Evolutionary conservation across 2,329 filamentous ascomycete genomes (phyloP).

Genomic region (Penicillium sumatraense): DNA sequence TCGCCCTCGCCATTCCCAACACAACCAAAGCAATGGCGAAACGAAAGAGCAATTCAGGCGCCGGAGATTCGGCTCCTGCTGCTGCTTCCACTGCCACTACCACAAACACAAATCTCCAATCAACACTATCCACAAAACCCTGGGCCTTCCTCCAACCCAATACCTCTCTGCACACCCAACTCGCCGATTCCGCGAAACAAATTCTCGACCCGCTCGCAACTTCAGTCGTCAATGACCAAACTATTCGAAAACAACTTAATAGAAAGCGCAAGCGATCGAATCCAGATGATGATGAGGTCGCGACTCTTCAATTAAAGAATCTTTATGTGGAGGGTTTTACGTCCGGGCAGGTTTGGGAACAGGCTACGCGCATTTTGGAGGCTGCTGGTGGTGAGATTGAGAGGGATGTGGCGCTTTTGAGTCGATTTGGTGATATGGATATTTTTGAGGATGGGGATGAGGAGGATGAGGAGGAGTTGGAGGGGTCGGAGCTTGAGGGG

Average conservation of each 20-base stretch:
- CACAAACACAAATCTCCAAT: slow-evolving; percentile 18
- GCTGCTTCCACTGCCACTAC: neutral
- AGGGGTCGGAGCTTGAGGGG: slow-evolving; percentile 17
- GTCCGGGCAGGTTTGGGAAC: slow-evolving; percentile 90
- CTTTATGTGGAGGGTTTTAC: slow-evolving; percentile 87
- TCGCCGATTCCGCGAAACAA: slow-evolving; percentile 76
- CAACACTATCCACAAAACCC: slow-evolving; percentile 63
- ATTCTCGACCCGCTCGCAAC: slow-evolving; percentile 79
- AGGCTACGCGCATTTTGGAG: slow-evolving; percentile 81
- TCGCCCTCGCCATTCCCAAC: neutral
- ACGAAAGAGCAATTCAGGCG: slow-evolving; percentile 9
- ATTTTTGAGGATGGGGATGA: slow-evolving; percentile 12
- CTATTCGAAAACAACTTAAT: slow-evolving; percentile 66
- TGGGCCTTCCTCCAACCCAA: slow-evolving; percentile 79
- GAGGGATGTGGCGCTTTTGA: slow-evolving; percentile 47
- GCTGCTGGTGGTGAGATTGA: slow-evolving; percentile 62
- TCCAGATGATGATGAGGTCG: slow-evolving; percentile 50
- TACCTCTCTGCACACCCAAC: slow-evolving; percentile 67
- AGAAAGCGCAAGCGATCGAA: slow-evolving; percentile 77
- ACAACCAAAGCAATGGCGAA: slow-evolving; percentile 17
- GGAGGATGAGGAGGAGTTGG: slow-evolving; percentile 9
- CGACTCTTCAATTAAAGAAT: slow-evolving; percentile 76
- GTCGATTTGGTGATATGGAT: slow-evolving; percentile 24
- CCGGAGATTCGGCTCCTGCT: neutral
- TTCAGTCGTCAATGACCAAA: slow-evolving; percentile 74